These are phyloP conservation scores for Cyberlindnera galapagoensis DNA, from an alignment of 805 yeast species.

Conservation along the genomic window DNA sequence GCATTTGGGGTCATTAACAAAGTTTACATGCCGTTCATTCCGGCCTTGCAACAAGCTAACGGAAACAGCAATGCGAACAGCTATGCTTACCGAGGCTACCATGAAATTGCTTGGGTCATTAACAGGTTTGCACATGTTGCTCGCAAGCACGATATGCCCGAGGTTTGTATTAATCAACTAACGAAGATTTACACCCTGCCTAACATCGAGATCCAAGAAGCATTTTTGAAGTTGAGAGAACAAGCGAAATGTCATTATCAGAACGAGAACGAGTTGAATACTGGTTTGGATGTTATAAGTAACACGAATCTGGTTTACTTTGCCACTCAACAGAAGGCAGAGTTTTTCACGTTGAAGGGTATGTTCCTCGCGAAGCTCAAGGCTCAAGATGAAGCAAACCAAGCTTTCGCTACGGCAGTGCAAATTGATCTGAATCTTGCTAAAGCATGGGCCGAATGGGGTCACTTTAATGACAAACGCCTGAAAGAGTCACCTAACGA, in stretches of 20 bases:
- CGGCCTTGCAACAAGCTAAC: conserved; percentile 68
- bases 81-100: conserved; percentile 95
- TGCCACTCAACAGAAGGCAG: conserved; percentile 97
- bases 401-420: conserved; percentile 96
- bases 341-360: conserved; percentile 94
- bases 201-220: conserved; percentile 96
- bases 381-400: conserved; percentile 92
- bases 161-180: conserved; percentile 88
- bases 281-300: conserved; percentile 94
- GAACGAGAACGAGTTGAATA: conserved; percentile 81
- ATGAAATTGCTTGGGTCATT: conserved; percentile 98
- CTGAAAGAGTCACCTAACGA: conserved; percentile 79
- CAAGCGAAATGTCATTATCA: conserved; percentile 98
- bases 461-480: conserved; percentile 84
- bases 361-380: conserved; percentile 92
- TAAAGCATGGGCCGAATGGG: conserved; percentile 99
- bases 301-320: conserved; percentile 94
- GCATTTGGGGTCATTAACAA: conserved; percentile 94
- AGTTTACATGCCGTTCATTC: conserved; percentile 88
- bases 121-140: conserved; percentile 98
- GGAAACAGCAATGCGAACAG: conserved; percentile 73
- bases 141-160: conserved; percentile 92
- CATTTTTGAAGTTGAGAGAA: conserved; percentile 89
- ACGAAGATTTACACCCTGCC: conserved; percentile 94
- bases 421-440: conserved; percentile 91